Conservation (phyloP, 2,329 filamentous ascomycete genomes). For the Aspergillus unguis region DNA sequence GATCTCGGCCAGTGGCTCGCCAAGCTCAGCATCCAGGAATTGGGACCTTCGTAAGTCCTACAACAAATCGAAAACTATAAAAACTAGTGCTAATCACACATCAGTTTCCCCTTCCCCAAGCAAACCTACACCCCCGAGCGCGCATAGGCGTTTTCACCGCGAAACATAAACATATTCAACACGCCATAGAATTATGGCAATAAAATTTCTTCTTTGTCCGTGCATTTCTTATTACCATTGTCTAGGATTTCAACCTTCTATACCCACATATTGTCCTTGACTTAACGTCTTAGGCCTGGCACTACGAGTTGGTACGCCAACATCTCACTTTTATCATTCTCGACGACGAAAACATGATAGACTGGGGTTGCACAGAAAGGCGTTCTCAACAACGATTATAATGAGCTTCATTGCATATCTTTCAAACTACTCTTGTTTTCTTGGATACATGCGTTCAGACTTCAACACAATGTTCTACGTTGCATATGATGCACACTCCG, state of each 20-base stretch:
- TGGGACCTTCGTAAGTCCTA: constrained; percentile 84
- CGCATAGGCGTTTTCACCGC: constrained; percentile 19
- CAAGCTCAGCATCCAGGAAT: constrained; percentile 86
- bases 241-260: constrained; percentile 43
- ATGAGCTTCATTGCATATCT: constrained; percentile 15
- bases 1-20: constrained; percentile 98
- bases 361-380: constrained; percentile 21
- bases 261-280: constrained; percentile 31
- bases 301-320: constrained; percentile 13
- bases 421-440: background rate
- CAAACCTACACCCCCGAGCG: constrained; percentile 61
- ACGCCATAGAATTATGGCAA: background rate
- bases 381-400: constrained; percentile 38
- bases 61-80: constrained; percentile 7
- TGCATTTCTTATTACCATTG: constrained; percentile 21
- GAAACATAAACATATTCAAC: background rate
- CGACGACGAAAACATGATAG: constrained; percentile 14
- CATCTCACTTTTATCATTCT: constrained; percentile 8
- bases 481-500: constrained; percentile 2
- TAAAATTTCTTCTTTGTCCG: constrained; percentile 9
- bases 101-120: constrained; percentile 78
- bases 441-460: background rate
- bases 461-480: constrained; percentile 8
- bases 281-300: constrained; percentile 29
- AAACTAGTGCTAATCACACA: constrained; percentile 10